These are phyloP conservation scores for Claviceps citrina DNA, from an alignment of 2,329 filamentous ascomycete genomes.

Conservation along the genomic window DNA sequence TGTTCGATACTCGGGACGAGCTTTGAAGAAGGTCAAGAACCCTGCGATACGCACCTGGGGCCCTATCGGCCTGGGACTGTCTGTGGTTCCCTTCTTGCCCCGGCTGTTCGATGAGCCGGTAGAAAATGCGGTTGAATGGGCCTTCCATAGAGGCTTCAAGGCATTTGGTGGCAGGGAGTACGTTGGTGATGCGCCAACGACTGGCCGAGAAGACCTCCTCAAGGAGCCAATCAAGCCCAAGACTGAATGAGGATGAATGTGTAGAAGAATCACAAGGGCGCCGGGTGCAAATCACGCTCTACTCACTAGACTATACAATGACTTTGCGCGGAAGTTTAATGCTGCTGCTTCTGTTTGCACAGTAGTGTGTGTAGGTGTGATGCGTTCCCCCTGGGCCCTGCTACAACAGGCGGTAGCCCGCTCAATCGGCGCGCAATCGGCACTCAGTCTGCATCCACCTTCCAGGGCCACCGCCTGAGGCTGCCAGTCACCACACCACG, in stretches of 20 bases:
- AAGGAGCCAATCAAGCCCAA: constrained; percentile 30
- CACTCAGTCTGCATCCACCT: no score
- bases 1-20: constrained; percentile 72
- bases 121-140: constrained; percentile 79
- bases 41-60: constrained; percentile 64
- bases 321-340: no score
- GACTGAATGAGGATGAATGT: constrained; percentile 19
- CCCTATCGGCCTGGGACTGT: constrained; percentile 70
- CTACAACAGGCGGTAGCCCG: no score
- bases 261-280: constrained; percentile 4
- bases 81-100: constrained; percentile 70
- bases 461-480: no score
- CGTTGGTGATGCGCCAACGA: constrained; percentile 39
- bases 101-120: constrained; percentile 83
- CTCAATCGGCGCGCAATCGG: no score
- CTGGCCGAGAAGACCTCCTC: constrained; percentile 31
- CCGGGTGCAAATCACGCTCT: constrained; percentile 2
- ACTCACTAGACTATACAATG: neutral
- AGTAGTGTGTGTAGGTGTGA: no score
- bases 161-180: constrained; percentile 47
- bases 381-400: no score
- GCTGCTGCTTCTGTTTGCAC: no score
- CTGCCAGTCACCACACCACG: constrained; percentile 1
- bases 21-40: constrained; percentile 74
- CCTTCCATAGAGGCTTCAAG: constrained; percentile 71